Percentiles rank a stretch among this genome's conserved stretches.
Conservation (phyloP, 108 stramenopile species). For the Conticribra weissflogii region DNA sequence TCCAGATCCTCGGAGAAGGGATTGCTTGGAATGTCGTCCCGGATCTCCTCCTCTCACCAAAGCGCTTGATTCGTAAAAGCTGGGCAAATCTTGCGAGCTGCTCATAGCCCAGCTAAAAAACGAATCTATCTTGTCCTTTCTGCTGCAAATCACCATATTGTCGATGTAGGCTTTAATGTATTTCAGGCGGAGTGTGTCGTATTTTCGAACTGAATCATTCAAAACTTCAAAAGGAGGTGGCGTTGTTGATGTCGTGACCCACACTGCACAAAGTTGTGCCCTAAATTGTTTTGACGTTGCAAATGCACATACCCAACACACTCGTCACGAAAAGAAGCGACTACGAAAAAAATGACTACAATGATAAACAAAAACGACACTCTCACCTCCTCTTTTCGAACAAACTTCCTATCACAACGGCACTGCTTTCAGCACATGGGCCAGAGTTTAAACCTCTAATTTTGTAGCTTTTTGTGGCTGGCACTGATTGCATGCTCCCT, state of each 20-base stretch:
- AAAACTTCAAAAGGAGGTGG: slow-evolving; percentile 76
- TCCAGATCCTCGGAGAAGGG: slow-evolving; percentile 47
- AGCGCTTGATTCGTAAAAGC: slow-evolving; percentile 77
- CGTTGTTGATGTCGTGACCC: slow-evolving; percentile 75
- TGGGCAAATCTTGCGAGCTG: slow-evolving; percentile 68
- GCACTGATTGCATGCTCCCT: slow-evolving; percentile 56
- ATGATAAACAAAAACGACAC: background rate
- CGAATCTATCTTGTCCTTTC: slow-evolving; percentile 59
- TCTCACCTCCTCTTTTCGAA: slow-evolving; percentile 78
- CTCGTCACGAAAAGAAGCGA: too few relatives aligned
- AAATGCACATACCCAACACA: too few relatives aligned
- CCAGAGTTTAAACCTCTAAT: slow-evolving; percentile 62
- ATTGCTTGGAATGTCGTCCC: slow-evolving; percentile 56
- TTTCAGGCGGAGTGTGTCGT: slow-evolving; percentile 79
- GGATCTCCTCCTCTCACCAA: slow-evolving; percentile 49
- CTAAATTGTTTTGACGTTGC: slow-evolving; percentile 34
- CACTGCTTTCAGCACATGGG: slow-evolving; percentile 59
- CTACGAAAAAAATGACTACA: slow-evolving; percentile 3
- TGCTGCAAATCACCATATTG: slow-evolving; percentile 46
- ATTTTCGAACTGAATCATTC: slow-evolving; percentile 80
- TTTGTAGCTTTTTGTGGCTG: slow-evolving; percentile 43
- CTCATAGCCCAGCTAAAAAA: slow-evolving; percentile 55
- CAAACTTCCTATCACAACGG: slow-evolving; percentile 55
- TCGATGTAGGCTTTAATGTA: slow-evolving; percentile 78
- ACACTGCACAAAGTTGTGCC: slow-evolving; percentile 79